Base-by-base conservation (phyloP, 2,329 filamentous ascomycete species). In the Talaromyces albobiverticillius region DNA sequence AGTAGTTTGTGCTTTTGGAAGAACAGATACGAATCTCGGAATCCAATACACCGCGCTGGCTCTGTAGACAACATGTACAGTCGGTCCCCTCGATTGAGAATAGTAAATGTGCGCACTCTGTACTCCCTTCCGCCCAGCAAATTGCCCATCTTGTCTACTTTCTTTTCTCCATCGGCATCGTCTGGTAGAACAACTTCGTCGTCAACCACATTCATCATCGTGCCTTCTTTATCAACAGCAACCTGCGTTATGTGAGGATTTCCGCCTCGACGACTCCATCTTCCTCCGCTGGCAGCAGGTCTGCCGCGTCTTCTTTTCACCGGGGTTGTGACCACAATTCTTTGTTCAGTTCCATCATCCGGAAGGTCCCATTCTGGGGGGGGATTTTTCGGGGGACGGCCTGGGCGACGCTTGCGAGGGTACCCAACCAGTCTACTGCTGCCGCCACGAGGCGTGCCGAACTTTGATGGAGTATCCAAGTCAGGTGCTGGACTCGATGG, bases 61-160 rank as follows among this genome's bases (percentile, higher is more conserved):
- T 99, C 94, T 4, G 94, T 99, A 3, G 94, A 97, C 73, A 99
- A 76, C 94, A 99, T 99, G 82, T 99, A 99, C 10, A 95, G 84
- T 53, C 92, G 80, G 47, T 93, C 83, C 34, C 88, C 91, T 60
- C 92, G 85, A 52, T 90, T 91, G 16, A 85, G 81, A 60, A 99
- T 88, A 7, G 88, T 96, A 71, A 99, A 99, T 1, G 93, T 96
- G 57, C 94, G 88, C 67, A 95, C 96, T 25, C 94, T 87, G 71
- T 99, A 99, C 66, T 97, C 90, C 62, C 94, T 84, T 4, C 87
- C 92, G 25, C 84, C 94, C 59, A 86, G 80, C 3, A 99, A 81
- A 64, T 89, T 85, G 26, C 94, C 94, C 63, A 88, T 73, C 75
- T 93, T 93, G 74, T 96, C 90, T 8, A 99, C 93, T 76, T 97